Evolutionary conservation across 768 basidiomycete genomes (phyloP).

Genomic region (Coprinellus micaceus): DNA sequence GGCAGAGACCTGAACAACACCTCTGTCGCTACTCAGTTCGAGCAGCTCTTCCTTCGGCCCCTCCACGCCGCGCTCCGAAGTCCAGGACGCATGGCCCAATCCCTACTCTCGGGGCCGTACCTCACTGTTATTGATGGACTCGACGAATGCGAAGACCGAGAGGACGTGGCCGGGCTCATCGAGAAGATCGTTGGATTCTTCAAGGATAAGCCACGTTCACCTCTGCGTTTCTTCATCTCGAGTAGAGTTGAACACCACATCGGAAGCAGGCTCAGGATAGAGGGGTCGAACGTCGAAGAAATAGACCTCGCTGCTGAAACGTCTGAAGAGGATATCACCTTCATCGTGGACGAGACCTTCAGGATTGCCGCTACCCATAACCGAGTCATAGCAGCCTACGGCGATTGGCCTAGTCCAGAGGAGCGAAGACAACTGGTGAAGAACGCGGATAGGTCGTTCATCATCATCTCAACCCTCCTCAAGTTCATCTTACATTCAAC

Average conservation of each 20-base stretch:
- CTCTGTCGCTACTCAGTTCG: background rate
- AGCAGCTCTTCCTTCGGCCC: background rate
- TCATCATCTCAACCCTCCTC: background rate
- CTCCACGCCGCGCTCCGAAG: background rate
- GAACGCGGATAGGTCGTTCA: background rate
- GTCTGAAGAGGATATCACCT: background rate
- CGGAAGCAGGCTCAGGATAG: background rate
- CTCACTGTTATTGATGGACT: too few relatives aligned
- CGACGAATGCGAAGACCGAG: too few relatives aligned
- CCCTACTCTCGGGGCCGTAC: too few relatives aligned
- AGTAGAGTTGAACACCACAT: background rate
- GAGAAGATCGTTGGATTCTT: background rate
- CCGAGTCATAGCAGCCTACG: background rate
- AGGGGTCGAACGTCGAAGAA: too few relatives aligned
- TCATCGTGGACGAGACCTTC: background rate
- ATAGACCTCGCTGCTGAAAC: background rate
- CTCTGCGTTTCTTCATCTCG: background rate
- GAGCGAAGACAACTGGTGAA: background rate
- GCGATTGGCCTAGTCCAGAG: background rate
- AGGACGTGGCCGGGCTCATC: background rate
- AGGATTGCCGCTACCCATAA: background rate
- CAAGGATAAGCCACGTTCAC: background rate
- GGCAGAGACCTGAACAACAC: background rate
- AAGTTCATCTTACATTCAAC: background rate
- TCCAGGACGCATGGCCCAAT: background rate